Percentiles rank a stretch among this genome's conserved stretches.
phyloP scores from a whole-genome alignment of 352 stramenopile species.

The Phytophthora gonapodyides region DNA sequence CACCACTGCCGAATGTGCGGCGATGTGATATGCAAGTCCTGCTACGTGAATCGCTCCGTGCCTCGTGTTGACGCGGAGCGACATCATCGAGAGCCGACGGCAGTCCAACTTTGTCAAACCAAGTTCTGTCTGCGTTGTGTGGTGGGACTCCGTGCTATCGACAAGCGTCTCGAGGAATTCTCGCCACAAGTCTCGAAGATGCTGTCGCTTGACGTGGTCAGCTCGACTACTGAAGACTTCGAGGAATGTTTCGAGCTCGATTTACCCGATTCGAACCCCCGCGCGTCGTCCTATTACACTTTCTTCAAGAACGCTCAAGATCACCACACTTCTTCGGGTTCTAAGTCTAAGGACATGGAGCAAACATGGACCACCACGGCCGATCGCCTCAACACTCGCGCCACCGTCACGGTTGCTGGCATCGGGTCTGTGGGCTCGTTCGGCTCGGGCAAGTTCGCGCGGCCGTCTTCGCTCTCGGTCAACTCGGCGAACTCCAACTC shows the following conservation, averaged over 20 bases:
- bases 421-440: background rate
- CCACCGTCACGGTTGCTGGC: background rate
- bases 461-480: slow-evolving; percentile 10
- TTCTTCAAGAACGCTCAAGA: slow-evolving; percentile 4
- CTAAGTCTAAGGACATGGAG: background rate
- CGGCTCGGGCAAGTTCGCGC: slow-evolving; percentile 6
- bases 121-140: slow-evolving; percentile 68
- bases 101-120: slow-evolving; percentile 30
- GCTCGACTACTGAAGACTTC: slow-evolving; percentile 4
- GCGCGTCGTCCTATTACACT: slow-evolving; percentile 8
- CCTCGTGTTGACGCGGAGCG: slow-evolving; percentile 22
- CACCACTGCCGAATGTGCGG: slow-evolving; percentile 62
- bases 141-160: slow-evolving; percentile 46
- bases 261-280: slow-evolving; percentile 10
- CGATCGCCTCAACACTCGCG: slow-evolving; percentile 1
- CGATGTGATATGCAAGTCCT: slow-evolving; percentile 57
- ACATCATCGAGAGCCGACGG: background rate
- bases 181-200: slow-evolving; percentile 39
- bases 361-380: slow-evolving; percentile 1
- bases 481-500: slow-evolving; percentile 14
- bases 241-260: slow-evolving; percentile 11
- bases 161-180: slow-evolving; percentile 41
- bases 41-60: slow-evolving; percentile 47
- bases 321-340: background rate
- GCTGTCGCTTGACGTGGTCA: slow-evolving; percentile 8